These are phyloP conservation scores for Balansia obtecta DNA, from an alignment of 2,329 filamentous ascomycete species.

Conservation along the genomic window DNA sequence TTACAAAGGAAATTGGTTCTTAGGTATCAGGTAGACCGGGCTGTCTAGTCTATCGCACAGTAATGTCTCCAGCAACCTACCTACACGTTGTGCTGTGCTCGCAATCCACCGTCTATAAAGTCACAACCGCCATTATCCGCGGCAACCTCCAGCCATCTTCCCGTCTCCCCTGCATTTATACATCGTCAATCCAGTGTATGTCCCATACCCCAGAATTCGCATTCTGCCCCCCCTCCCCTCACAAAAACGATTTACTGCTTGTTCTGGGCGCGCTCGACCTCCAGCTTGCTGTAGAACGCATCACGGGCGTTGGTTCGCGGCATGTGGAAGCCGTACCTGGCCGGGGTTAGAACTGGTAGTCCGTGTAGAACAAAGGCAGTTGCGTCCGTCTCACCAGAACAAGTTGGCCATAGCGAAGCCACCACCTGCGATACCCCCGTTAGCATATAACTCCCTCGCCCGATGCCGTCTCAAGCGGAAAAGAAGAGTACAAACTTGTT, in stretches of 20 bases:
- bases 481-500: not conserved
- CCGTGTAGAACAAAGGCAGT: not conserved
- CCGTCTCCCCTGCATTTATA: not conserved
- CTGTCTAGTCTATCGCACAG: slow-evolving; percentile 18
- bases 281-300: slow-evolving; percentile 44
- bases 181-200: not conserved
- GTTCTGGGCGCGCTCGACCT: slow-evolving; percentile 37
- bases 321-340: slow-evolving; percentile 51
- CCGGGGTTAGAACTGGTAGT: not conserved
- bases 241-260: slow-evolving; percentile 11
- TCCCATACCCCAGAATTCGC: not conserved
- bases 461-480: not conserved
- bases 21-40: slow-evolving; percentile 10
- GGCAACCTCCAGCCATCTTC: not conserved
- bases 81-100: slow-evolving; percentile 13
- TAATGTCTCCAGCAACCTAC: slow-evolving; percentile 12
- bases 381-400: slow-evolving; percentile 38
- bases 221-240: slow-evolving; percentile 4
- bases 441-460: slow-evolving; percentile 16
- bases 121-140: not conserved
- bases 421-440: slow-evolving; percentile 31
- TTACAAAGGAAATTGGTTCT: slow-evolving; percentile 2
- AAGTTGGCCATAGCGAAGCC: slow-evolving; percentile 41
- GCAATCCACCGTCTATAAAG: slow-evolving; percentile 5
- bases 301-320: slow-evolving; percentile 47